Base-by-base conservation (phyloP, 306 rosid species). In the Delonix regia region DNA sequence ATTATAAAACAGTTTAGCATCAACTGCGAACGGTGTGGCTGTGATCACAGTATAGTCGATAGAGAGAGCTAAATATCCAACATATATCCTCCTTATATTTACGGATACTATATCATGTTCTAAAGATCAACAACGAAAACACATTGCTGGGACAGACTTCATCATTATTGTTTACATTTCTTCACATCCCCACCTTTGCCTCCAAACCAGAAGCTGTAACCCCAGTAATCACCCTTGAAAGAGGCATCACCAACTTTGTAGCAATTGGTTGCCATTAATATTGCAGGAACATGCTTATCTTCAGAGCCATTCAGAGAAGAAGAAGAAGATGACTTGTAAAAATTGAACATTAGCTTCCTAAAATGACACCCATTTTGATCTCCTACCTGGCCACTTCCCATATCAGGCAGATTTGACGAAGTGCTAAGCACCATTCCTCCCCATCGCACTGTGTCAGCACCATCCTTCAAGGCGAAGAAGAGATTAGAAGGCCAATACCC, bases 131-230 rank as follows among this genome's bases (percentile, higher is more conserved):
- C 33, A 30, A 30, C 4, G 33, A 4, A 4, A 30, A 4, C 33
- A 30, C 33, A 30, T 30, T 30, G 33, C 33, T 30, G 33, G 4
- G n/a, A n/a, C n/a, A n/a, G n/a, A 30, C 33, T 1, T 30, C 4
- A 1, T 30, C 4, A 30, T 30, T 30, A 30, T 30, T 30, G 2
- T 3, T 7, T 22, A 61, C 78, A 74, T 5, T 74, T 12, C 0
- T 10, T 6, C 39, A 59, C 16, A 18, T 25, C 30, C 0, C 42
- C 57, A 59, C 42, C 78, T 15, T 15, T 16, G n/a, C 78, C 78
- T 33, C 78, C 78, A 59, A 24, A 74, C 78, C 78, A 73, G 41
- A 73, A 56, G 42, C 16, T 73, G 10, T 56, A 45, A 56, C 78
- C 78, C 78, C 68, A 73, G 0, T 73, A 57, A 8, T 1, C 15